These are phyloP conservation scores for Metarhizium humberi DNA, from an alignment of 2,329 filamentous ascomycete species.

Conservation along the genomic window DNA sequence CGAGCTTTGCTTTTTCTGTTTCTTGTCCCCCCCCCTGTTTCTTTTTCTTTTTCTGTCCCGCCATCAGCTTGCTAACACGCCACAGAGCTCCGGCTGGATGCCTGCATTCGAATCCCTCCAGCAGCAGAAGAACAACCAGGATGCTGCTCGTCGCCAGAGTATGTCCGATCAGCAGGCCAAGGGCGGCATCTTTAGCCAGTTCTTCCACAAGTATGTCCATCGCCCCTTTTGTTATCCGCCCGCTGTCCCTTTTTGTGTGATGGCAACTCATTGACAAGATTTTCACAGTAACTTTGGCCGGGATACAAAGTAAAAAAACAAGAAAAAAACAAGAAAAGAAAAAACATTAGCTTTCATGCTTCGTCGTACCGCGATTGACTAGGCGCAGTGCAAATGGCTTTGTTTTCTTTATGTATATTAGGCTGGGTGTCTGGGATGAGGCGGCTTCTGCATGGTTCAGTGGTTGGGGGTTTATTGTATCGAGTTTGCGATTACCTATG, in stretches of 20 bases:
- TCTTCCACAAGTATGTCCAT: conserved; percentile 46
- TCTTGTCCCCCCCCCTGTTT: no score
- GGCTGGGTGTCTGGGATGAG: background rate
- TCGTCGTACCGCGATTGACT: background rate
- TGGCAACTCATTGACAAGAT: background rate
- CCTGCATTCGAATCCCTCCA: conserved; percentile 40
- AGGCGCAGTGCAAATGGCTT: background rate
- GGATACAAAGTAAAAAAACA: conserved; percentile 15
- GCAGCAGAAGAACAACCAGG: conserved; percentile 40
- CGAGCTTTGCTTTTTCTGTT: no score
- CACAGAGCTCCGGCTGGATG: conserved; percentile 36
- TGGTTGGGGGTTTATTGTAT: background rate
- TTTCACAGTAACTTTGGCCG: conserved; percentile 23
- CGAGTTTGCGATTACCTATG: background rate
- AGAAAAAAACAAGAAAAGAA: no score
- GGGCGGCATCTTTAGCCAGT: conserved; percentile 40
- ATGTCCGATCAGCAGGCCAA: conserved; percentile 42
- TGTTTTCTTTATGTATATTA: conserved; percentile 1
- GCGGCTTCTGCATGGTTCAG: background rate
- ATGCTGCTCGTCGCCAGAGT: conserved; percentile 41
- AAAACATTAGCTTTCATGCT: background rate
- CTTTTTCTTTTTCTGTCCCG: background rate
- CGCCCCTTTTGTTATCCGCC: background rate
- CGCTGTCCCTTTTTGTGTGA: background rate
- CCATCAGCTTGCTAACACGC: background rate